Percentiles rank a stretch among this genome's conserved stretches.
Conservation (phyloP, 2,329 filamentous ascomycete species). For the Talaromyces sp. region DNA sequence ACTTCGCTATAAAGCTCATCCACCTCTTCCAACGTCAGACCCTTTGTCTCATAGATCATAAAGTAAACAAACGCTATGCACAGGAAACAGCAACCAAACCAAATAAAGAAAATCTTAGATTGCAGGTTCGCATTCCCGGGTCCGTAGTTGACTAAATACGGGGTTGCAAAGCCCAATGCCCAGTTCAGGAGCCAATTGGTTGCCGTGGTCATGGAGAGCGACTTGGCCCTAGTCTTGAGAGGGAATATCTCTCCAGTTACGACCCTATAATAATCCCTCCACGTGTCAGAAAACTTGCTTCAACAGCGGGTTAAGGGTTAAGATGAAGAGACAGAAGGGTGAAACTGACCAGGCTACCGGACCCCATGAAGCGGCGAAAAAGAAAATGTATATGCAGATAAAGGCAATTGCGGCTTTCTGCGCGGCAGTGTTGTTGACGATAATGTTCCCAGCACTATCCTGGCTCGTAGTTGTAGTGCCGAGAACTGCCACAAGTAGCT, state of each 20-base stretch:
- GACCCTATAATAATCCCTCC: slow-evolving; percentile 20
- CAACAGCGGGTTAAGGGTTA: background rate
- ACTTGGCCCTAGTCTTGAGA: slow-evolving; percentile 44
- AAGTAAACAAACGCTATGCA: slow-evolving; percentile 54
- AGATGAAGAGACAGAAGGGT: background rate
- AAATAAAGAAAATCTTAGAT: slow-evolving; percentile 56
- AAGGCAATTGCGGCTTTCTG: slow-evolving; percentile 43
- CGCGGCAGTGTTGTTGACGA: slow-evolving; percentile 39
- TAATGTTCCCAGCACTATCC: slow-evolving; percentile 28
- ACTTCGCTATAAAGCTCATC: slow-evolving; percentile 61
- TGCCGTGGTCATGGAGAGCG: slow-evolving; percentile 48
- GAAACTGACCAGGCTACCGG: slow-evolving; percentile 25
- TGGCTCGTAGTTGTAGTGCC: slow-evolving; percentile 35
- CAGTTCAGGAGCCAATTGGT: slow-evolving; percentile 62
- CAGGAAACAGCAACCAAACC: slow-evolving; percentile 53
- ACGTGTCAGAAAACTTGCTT: too few relatives aligned
- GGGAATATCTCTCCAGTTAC: slow-evolving; percentile 47
- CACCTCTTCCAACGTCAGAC: slow-evolving; percentile 73
- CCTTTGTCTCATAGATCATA: slow-evolving; percentile 84
- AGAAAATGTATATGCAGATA: slow-evolving; percentile 43
- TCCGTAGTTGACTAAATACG: slow-evolving; percentile 69
- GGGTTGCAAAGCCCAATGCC: slow-evolving; percentile 73
- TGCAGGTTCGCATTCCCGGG: slow-evolving; percentile 62
- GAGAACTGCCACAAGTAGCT: slow-evolving; percentile 44
- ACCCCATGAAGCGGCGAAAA: slow-evolving; percentile 43